Percentiles rank a stretch among this genome's conserved stretches.
Evolutionary conservation across 805 yeast genomes (phyloP).

Genomic region (Spathaspora hagerdaliae): DNA sequence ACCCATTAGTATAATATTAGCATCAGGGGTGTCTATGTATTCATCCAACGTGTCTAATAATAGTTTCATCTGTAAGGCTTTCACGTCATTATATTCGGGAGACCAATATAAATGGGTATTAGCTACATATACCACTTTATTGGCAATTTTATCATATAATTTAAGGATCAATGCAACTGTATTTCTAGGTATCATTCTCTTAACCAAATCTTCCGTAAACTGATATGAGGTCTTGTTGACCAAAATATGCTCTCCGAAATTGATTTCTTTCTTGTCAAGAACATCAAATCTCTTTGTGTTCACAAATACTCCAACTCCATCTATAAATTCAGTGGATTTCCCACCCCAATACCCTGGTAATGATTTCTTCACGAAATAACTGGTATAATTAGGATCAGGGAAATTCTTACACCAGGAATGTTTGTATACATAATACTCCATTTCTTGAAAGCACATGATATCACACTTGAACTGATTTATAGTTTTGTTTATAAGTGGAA

Average conservation of each 20-base stretch:
- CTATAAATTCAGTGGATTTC: conserved; percentile 39
- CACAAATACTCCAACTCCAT: conserved; percentile 57
- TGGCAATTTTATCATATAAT: conserved; percentile 40
- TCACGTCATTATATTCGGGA: conserved; percentile 48
- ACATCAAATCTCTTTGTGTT: conserved; percentile 46
- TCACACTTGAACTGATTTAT: conserved; percentile 43
- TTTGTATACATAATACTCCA: conserved; percentile 41
- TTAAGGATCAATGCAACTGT: conserved; percentile 55
- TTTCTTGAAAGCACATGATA: conserved; percentile 58
- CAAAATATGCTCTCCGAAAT: conserved; percentile 24
- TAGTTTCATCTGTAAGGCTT: conserved; percentile 49
- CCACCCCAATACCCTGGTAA: conserved; percentile 52
- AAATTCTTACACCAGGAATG: conserved; percentile 35
- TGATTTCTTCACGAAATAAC: conserved; percentile 46
- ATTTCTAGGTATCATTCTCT: conserved; percentile 43
- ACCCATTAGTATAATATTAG: conserved; percentile 45
- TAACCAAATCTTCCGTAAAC: conserved; percentile 27
- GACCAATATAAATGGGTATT: conserved; percentile 63
- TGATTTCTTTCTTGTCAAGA: conserved; percentile 23
- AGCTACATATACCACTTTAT: conserved; percentile 41
- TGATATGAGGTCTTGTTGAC: conserved; percentile 22
- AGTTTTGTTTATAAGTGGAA: conserved; percentile 25
- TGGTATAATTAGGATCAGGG: conserved; percentile 29
- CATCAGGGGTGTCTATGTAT: conserved; percentile 8
- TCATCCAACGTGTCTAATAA: conserved; percentile 12